These are phyloP conservation scores for Aspergillus ostianus DNA, from an alignment of 495 filamentous ascomycete genomes.

Conservation along the genomic window DNA sequence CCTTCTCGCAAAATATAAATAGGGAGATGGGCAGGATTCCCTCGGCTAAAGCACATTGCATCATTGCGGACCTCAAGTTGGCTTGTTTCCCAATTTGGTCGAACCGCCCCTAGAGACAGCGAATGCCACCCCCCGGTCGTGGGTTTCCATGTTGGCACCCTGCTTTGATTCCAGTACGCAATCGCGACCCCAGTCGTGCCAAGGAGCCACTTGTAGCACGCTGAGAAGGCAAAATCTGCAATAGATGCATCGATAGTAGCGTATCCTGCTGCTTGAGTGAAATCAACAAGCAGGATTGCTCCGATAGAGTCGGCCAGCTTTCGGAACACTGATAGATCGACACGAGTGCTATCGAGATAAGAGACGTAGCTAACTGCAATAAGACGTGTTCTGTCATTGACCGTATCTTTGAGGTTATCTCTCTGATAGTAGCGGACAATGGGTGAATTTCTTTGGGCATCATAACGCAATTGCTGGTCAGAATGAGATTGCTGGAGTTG, in stretches of 20 bases:
- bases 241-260: slow-evolving; percentile 8
- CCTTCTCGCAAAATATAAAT: slow-evolving; percentile 3
- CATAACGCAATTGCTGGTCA: not conserved
- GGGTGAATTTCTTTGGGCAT: not conserved
- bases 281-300: slow-evolving; percentile 10
- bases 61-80: not conserved
- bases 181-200: slow-evolving; percentile 9
- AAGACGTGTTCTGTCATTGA: slow-evolving; percentile 4
- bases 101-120: not conserved
- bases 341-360: slow-evolving; percentile 4
- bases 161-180: slow-evolving; percentile 8
- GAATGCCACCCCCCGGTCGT: slow-evolving; percentile 9
- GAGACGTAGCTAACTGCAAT: slow-evolving; percentile 14
- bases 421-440: not conserved
- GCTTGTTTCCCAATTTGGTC: not conserved
- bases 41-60: slow-evolving; percentile 7
- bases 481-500: not conserved
- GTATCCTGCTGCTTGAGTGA: slow-evolving; percentile 11
- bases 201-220: slow-evolving; percentile 7
- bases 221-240: slow-evolving; percentile 8
- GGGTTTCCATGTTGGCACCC: slow-evolving; percentile 1
- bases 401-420: not conserved
- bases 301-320: not conserved
- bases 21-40: slow-evolving; percentile 5
- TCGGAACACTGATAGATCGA: slow-evolving; percentile 7